Percentiles rank a stretch among this genome's conserved stretches.
phyloP scores from a whole-genome alignment of 2,329 filamentous ascomycete species.

The Nothomitra cinnamomea region DNA sequence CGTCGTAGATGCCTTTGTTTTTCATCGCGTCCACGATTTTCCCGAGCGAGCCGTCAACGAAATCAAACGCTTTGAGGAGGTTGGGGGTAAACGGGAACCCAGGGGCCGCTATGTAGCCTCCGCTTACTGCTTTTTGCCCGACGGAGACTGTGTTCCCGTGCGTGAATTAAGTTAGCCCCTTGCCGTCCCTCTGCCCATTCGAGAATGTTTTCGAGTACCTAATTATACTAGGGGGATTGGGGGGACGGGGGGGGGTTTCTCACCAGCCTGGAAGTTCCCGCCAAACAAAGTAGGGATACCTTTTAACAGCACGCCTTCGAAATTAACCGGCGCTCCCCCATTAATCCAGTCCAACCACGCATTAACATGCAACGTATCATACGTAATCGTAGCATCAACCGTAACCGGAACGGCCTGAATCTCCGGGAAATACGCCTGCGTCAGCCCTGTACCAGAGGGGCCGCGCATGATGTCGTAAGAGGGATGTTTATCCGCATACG shows the following conservation, averaged over 20 bases:
- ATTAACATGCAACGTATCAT: slow-evolving; percentile 16
- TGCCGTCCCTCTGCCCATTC: too few relatives aligned
- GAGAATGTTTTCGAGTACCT: not conserved
- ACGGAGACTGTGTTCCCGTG: slow-evolving; percentile 11
- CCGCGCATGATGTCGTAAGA: slow-evolving; percentile 18
- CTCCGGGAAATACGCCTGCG: slow-evolving; percentile 19
- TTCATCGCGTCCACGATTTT: slow-evolving; percentile 14
- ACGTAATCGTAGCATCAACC: slow-evolving; percentile 14
- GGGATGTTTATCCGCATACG: slow-evolving; percentile 19
- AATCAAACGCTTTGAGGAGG: slow-evolving; percentile 15
- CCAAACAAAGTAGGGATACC: slow-evolving; percentile 15
- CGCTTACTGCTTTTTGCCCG: slow-evolving; percentile 16
- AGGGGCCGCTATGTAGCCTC: slow-evolving; percentile 14
- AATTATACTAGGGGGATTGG: not conserved
- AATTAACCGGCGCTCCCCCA: slow-evolving; percentile 10
- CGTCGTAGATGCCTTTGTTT: slow-evolving; percentile 14
- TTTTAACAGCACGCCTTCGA: slow-evolving; percentile 8
- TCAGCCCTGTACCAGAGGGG: slow-evolving; percentile 16
- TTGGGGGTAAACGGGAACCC: slow-evolving; percentile 12
- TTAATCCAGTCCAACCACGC: slow-evolving; percentile 16
- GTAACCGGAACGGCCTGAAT: slow-evolving; percentile 12
- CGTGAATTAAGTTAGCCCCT: too few relatives aligned
- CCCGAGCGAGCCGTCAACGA: slow-evolving; percentile 17
- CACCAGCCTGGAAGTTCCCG: slow-evolving; percentile 16
- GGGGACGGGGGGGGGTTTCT: not conserved